Percentiles rank a stretch among this genome's conserved stretches.
Evolutionary conservation across 2,329 filamentous ascomycete genomes (phyloP).

Genomic region (Alternaria ventricosa): DNA sequence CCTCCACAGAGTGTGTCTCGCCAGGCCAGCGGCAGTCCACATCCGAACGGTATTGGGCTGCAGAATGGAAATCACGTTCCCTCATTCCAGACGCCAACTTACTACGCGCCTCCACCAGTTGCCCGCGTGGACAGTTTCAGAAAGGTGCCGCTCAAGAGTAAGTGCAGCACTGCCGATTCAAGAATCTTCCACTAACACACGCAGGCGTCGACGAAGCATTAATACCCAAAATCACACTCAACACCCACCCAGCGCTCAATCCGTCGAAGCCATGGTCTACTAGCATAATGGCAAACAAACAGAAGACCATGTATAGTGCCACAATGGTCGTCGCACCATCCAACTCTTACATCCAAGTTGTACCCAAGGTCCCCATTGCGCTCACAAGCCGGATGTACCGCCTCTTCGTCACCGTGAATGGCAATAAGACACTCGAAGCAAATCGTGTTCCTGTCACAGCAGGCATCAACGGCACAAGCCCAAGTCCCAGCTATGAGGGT

Average conservation of each 20-base stretch:
- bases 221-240: conserved; percentile 69
- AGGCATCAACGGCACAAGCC: conserved; percentile 39
- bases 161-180: conserved; percentile 16
- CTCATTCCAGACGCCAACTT: conserved; percentile 40
- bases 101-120: conserved; percentile 38
- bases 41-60: conserved; percentile 44
- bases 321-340: conserved; percentile 72
- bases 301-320: conserved; percentile 72
- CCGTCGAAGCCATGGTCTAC: conserved; percentile 67
- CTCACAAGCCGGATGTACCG: conserved; percentile 75
- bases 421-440: conserved; percentile 65
- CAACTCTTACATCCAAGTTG: conserved; percentile 74
- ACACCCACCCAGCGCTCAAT: conserved; percentile 71
- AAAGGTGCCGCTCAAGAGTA: conserved; percentile 55
- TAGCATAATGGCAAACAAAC: conserved; percentile 69
- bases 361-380: conserved; percentile 68
- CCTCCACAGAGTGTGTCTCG: conserved; percentile 48
- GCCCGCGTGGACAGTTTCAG: conserved; percentile 42
- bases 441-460: conserved; percentile 59
- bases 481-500: conserved; percentile 32
- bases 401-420: conserved; percentile 76
- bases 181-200: conserved; percentile 23
- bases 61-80: conserved; percentile 29
- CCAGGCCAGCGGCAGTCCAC: conserved; percentile 51
- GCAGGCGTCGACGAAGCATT: conserved; percentile 63